Evolutionary conservation across 257 asterid genomes (phyloP), one percentile per base, ranked within the genome.

Genomic region (Prunella vulgaris): DNA sequence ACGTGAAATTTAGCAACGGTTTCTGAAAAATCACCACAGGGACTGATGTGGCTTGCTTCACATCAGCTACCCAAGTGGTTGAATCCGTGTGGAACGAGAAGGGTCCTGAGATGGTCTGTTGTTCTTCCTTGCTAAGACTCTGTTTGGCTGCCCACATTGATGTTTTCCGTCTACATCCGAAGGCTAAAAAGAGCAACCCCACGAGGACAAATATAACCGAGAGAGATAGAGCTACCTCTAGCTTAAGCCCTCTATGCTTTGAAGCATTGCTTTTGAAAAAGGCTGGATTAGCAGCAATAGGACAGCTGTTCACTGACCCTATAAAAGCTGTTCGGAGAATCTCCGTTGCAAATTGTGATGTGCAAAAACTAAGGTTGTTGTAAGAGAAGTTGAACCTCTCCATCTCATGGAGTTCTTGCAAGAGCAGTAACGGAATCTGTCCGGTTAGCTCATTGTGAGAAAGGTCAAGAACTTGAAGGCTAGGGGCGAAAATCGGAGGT

Each of bases 1-100:
- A 90, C 18, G 97, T 86, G 77, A 86, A 84, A 72, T 86, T 90
- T 67, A 90, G 71, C 84, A 90, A 54, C 21, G 97, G 97, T 84
- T 90, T 90, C 69, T 90, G 88, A 46, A 90, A 88, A 20, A 90
- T 86, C 1, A 90, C 84, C 6, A 90, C 94, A 0, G 94, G 90
- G 6, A 90, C 92, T 2, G 85, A 74, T 28, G 85, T 77, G 5
- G 94, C 93, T 72, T 84, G 94, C 86, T 84, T 90, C n/a, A 88
- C 88, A 79, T 90, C 97, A 13, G 96, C 92, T 9, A 83, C 90
- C 97, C 96, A 90, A 69, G 89, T 86, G 27, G 94, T 85, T 0
- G 96, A 86, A 77, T 88, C 96, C 0, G 97, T 81, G 66, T 86
- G 92, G 75, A 84, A 86, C 0, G 97, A 84, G 51, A 88, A 85